Conservation (phyloP, 495 filamentous ascomycete genomes). For the Pyrenopolyporus hunteri region DNA sequence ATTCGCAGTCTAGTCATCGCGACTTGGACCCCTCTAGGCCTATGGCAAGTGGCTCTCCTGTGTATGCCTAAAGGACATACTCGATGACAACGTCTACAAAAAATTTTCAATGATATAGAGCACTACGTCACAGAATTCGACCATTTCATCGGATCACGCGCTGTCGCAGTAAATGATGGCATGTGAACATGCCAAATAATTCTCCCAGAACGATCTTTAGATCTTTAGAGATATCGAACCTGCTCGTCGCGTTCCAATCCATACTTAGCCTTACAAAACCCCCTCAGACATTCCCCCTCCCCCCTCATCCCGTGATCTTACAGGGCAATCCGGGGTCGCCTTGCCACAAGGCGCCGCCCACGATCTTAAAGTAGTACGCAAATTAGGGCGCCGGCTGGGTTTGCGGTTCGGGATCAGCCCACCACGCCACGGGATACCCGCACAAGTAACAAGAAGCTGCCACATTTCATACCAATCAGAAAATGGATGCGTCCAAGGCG, state of each 20-base stretch:
- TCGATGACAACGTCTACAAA: too few relatives aligned
- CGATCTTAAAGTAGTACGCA: background rate
- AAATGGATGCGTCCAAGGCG: background rate
- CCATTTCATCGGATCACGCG: too few relatives aligned
- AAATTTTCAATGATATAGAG: too few relatives aligned
- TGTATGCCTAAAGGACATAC: too few relatives aligned
- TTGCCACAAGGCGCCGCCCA: background rate
- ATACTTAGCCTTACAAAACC: conserved; percentile 1
- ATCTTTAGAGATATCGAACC: background rate
- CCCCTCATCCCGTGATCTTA: conserved; percentile 7
- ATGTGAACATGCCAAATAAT: conserved; percentile 6
- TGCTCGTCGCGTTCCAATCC: background rate
- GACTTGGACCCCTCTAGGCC: too few relatives aligned
- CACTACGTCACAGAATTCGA: too few relatives aligned
- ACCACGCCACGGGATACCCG: background rate
- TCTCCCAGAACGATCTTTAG: background rate
- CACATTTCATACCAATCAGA: background rate
- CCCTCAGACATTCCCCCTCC: background rate
- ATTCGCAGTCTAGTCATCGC: background rate
- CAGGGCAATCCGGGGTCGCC: background rate
- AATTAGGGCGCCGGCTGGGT: background rate
- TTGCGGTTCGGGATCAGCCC: background rate
- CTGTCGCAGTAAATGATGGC: background rate
- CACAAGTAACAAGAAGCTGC: background rate
- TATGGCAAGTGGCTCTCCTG: too few relatives aligned